Percentiles rank a stretch among this genome's conserved stretches.
These are phyloP conservation scores for Byssoonygena ceratinophila DNA, from an alignment of 2,329 filamentous ascomycete genomes.

Conservation along the genomic window DNA sequence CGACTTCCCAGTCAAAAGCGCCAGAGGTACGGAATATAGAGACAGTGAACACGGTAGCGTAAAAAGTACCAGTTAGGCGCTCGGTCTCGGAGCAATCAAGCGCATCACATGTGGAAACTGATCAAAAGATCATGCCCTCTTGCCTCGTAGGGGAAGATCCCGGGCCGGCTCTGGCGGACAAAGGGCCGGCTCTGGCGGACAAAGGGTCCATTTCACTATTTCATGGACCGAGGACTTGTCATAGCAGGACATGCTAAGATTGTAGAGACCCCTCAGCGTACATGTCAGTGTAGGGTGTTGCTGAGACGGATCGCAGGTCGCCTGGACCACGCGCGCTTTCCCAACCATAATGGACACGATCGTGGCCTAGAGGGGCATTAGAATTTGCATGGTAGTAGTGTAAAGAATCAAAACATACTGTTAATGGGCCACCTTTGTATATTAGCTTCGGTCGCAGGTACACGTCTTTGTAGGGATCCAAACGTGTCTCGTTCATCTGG, in stretches of 20 bases:
- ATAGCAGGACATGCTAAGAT: conserved; percentile 11
- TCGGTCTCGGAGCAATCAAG: neutral
- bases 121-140: neutral
- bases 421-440: conserved; percentile 14
- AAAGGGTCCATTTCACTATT: conserved; percentile 16
- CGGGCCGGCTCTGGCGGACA: conserved; percentile 13
- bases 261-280: conserved; percentile 14
- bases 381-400: neutral
- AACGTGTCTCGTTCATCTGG: conserved; percentile 15
- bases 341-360: conserved; percentile 12
- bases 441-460: conserved; percentile 4
- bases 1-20: no score
- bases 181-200: conserved; percentile 14
- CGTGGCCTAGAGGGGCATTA: conserved; percentile 10
- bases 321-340: conserved; percentile 11
- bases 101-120: neutral
- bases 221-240: conserved; percentile 11
- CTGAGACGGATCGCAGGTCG: conserved; percentile 13
- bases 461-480: conserved; percentile 5
- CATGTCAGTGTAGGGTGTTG: conserved; percentile 8
- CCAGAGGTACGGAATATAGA: neutral
- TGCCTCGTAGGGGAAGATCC: conserved; percentile 9
- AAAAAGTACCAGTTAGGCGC: neutral
- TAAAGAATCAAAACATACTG: conserved; percentile 7
- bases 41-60: neutral